phyloP scores from a whole-genome alignment of 768 basidiomycete genomes.

The Pleurotus platypus region DNA sequence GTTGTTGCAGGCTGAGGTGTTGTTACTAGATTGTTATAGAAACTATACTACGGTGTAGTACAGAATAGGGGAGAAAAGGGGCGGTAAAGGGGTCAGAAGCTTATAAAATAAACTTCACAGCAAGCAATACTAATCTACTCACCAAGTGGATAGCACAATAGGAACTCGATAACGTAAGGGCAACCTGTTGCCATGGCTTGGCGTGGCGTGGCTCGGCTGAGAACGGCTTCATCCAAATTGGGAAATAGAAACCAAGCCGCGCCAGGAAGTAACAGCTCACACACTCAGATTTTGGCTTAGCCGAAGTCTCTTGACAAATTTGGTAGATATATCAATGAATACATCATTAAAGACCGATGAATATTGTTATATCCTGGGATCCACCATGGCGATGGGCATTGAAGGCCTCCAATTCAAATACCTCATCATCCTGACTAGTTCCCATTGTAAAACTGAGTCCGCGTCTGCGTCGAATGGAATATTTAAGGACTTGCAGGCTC shows the following conservation, averaged over 20 bases:
- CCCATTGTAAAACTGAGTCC: conserved; percentile 21
- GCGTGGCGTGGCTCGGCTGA: too few relatives aligned
- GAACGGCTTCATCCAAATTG: too few relatives aligned
- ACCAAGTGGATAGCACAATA: too few relatives aligned
- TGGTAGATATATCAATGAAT: not conserved
- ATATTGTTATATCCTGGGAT: not conserved
- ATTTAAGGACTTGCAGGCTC: conserved; percentile 27
- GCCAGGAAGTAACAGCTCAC: too few relatives aligned
- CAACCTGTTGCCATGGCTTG: too few relatives aligned
- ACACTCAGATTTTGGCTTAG: not conserved
- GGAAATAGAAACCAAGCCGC: too few relatives aligned
- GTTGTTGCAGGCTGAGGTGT: too few relatives aligned
- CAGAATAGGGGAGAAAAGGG: not conserved
- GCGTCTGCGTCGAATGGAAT: conserved; percentile 17
- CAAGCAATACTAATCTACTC: too few relatives aligned
- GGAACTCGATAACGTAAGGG: too few relatives aligned
- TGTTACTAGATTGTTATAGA: not conserved
- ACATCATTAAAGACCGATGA: not conserved
- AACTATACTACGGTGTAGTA: not conserved
- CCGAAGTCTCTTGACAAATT: not conserved
- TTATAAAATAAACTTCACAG: too few relatives aligned
- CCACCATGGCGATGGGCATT: not conserved
- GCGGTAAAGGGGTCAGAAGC: not conserved
- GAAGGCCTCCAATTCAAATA: conserved; percentile 5
- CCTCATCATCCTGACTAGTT: conserved; percentile 12